Percentiles rank a stretch among this genome's conserved stretches.
Evolutionary conservation across 257 asterid species (phyloP).

Genomic region (Ophiorrhiza pumila): DNA sequence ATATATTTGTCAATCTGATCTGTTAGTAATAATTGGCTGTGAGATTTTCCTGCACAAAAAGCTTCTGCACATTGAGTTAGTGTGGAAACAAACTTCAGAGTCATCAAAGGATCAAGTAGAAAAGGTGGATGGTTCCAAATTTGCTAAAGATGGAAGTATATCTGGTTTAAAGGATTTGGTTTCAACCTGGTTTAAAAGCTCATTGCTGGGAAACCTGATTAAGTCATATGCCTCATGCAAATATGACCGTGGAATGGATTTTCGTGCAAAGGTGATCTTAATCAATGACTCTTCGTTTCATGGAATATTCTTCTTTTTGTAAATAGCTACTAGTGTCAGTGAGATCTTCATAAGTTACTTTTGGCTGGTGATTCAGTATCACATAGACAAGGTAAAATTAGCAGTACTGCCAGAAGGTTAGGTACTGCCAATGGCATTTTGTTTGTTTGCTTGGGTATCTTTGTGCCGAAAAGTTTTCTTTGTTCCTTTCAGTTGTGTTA

Average conservation of each 20-base stretch:
- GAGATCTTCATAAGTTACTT: neutral
- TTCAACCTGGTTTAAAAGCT: slow-evolving; percentile 56
- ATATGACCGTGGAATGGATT: slow-evolving; percentile 39
- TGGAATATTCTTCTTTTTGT: neutral
- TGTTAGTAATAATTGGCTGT: slow-evolving; percentile 69
- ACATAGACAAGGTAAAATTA: neutral
- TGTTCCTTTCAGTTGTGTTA: slow-evolving; percentile 1
- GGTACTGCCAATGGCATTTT: neutral
- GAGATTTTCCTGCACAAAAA: slow-evolving; percentile 82
- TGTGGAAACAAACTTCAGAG: slow-evolving; percentile 42
- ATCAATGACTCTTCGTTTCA: slow-evolving; percentile 8
- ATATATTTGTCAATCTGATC: slow-evolving; percentile 49
- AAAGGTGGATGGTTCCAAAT: slow-evolving; percentile 28
- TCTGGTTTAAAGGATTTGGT: slow-evolving; percentile 48
- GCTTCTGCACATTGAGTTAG: slow-evolving; percentile 50
- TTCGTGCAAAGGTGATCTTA: slow-evolving; percentile 60
- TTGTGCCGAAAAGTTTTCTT: neutral
- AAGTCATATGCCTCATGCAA: slow-evolving; percentile 65
- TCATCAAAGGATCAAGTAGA: slow-evolving; percentile 33
- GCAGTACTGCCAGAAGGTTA: neutral
- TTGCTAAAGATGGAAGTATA: slow-evolving; percentile 28
- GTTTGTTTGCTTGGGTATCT: neutral
- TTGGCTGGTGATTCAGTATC: slow-evolving; percentile 1
- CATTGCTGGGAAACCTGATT: slow-evolving; percentile 55
- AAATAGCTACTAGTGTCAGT: neutral